These are phyloP conservation scores for Vicia faba DNA, from an alignment of 306 rosid species.

Conservation along the genomic window DNA sequence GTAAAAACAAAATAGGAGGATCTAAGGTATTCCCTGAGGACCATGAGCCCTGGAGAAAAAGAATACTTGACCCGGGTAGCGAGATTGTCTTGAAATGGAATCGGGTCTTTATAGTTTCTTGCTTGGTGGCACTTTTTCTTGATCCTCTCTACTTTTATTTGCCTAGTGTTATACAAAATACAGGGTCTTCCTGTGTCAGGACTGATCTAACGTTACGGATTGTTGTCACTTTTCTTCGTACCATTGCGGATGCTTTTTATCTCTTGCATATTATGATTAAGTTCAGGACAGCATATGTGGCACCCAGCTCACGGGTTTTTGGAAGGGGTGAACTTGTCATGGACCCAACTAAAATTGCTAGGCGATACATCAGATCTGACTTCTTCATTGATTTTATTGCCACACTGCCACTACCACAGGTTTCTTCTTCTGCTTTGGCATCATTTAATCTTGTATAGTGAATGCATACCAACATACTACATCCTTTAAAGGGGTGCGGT, in stretches of 20 bases:
- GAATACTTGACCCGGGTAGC: conserved; percentile 92
- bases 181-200: conserved; percentile 59
- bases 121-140: conserved; percentile 80
- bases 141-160: conserved; percentile 87
- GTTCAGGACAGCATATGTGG: conserved; percentile 91
- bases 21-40: conserved; percentile 78
- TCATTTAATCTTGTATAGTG: too few relatives aligned
- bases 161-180: conserved; percentile 57
- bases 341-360: conserved; percentile 90
- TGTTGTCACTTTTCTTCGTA: conserved; percentile 79
- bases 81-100: conserved; percentile 89
- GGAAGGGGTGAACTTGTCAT: conserved; percentile 98
- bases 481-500: too few relatives aligned
- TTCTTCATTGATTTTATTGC: conserved; percentile 95
- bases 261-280: conserved; percentile 83
- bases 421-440: conserved; percentile 31
- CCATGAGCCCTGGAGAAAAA: conserved; percentile 73
- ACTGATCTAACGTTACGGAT: conserved; percentile 72
- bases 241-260: conserved; percentile 83
- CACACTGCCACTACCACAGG: conserved; percentile 96
- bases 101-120: conserved; percentile 75
- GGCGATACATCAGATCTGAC: conserved; percentile 79
- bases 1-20: conserved; percentile 52
- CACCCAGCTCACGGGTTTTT: conserved; percentile 91
- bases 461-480: too few relatives aligned